Percentiles rank a stretch among this genome's conserved stretches.
Conservation (phyloP, 208 protist genomes). For the Leishmania amazonensis region DNA sequence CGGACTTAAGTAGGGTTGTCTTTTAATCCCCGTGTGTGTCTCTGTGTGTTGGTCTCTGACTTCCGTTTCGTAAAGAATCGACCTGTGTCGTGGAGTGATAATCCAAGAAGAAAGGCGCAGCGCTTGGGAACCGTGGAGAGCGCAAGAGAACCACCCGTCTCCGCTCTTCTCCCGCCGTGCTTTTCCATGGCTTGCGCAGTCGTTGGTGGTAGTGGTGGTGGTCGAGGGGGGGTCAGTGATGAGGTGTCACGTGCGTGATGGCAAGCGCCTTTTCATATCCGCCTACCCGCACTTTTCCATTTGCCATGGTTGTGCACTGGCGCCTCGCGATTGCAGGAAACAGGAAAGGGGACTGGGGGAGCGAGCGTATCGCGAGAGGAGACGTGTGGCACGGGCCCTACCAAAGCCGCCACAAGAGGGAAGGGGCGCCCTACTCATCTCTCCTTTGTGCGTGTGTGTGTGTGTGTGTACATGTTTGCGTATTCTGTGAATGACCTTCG, state of each 20-base stretch:
- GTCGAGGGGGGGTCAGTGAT: neutral
- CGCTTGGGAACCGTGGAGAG: neutral
- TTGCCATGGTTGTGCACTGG: neutral
- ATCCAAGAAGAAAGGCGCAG: neutral
- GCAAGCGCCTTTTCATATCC: neutral
- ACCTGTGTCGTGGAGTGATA: neutral
- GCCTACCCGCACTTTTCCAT: neutral
- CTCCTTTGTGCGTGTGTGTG: neutral
- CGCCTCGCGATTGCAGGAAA: neutral
- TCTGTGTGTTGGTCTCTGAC: neutral
- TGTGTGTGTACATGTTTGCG: neutral
- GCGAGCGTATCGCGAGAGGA: neutral
- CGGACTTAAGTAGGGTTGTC: neutral
- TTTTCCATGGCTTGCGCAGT: neutral
- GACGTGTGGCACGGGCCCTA: neutral
- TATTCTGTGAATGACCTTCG: neutral
- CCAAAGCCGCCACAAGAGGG: neutral
- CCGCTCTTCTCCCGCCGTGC: neutral
- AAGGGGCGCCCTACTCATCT: neutral
- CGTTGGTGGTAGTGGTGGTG: neutral
- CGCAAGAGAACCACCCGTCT: neutral
- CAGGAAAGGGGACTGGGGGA: neutral
- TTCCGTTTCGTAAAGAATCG: neutral
- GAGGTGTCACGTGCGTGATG: neutral
- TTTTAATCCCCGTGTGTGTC: neutral